These are phyloP conservation scores for Leccinum pachyderme DNA, from an alignment of 1,284 basidiomycete species.

Conservation along the genomic window DNA sequence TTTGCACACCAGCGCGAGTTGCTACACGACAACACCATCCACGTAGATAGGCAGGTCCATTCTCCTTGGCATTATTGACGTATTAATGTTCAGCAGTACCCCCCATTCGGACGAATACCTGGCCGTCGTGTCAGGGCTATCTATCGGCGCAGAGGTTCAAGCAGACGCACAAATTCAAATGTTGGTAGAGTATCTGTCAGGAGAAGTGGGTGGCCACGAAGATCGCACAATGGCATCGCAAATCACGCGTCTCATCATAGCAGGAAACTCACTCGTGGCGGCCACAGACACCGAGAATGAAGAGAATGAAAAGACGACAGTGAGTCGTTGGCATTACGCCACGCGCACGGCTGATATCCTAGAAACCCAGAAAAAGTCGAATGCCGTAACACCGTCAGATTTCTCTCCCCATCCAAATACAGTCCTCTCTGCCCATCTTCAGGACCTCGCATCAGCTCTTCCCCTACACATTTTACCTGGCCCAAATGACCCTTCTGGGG, in stretches of 20 bases:
- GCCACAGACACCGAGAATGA: conserved; percentile 37
- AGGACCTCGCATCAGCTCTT: conserved; percentile 70
- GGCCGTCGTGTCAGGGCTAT: conserved; percentile 82
- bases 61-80: conserved; percentile 11
- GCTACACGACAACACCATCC: conserved; percentile 38
- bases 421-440: conserved; percentile 67
- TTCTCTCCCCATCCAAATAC: conserved; percentile 76
- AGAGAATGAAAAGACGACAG: conserved; percentile 45
- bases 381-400: conserved; percentile 52
- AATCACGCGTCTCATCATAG: conserved; percentile 82
- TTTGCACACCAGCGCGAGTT: conserved; percentile 31
- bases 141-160: conserved; percentile 58
- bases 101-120: conserved; percentile 63
- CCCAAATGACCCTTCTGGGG: conserved; percentile 81
- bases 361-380: conserved; percentile 51
- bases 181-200: conserved; percentile 84
- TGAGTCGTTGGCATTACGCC: conserved; percentile 35
- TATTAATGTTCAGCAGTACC: conserved; percentile 9
- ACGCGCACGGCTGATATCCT: conserved; percentile 6
- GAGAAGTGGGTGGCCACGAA: conserved; percentile 72
- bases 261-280: conserved; percentile 79
- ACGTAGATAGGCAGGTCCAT: conserved; percentile 42
- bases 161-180: conserved; percentile 78
- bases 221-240: conserved; percentile 67
- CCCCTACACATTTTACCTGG: conserved; percentile 87